Base-by-base conservation (phyloP, 805 yeast species). In the Yamadazyma laniorum region DNA sequence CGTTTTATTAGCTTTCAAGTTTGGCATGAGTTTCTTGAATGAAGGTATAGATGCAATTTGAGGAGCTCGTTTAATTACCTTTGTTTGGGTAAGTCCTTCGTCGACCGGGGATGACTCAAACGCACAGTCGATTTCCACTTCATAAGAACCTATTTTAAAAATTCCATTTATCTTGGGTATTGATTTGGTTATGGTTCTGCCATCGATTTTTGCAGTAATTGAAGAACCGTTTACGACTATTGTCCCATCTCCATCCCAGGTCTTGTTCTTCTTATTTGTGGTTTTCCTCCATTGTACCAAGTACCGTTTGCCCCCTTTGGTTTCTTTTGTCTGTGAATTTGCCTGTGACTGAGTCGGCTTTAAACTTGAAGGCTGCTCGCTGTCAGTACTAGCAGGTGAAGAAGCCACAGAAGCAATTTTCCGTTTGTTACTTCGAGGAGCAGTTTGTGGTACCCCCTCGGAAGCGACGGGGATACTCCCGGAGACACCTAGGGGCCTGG, bases 211-310 rank as follows among this genome's bases (percentile, higher is more conserved):
- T 13, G 71, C 51, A 11, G 58, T 49, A 13, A 40, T 16, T 14
- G 25, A 13, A 18, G 7, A 39, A 1, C 49, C 44, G n/a, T 59
- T 52, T 2, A 71, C 54, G 0, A 61, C 49, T 12, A 83, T 63
- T 23, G 63, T 59, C 5, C 96, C 98, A 62, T 93, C 98, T 2
- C 95, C 95, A 39, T 87, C 95, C 99, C 99, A 93, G 0, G 88
- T 80, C 56, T 90, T 90, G 58, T 89, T 80, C 67, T 91, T 88
- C 61, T 85, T 87, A 22, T 64, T 70, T 0, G 91, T 68, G 29
- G 71, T 70, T 56, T 87, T 88, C 23, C 99, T 66, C 74, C 82
- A 85, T 47, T 85, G 72, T 5, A 79, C 77, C 17, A 53, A 45
- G 65, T 23, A 28, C 16, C 23, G 31, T 34, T 32, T 31, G 11